Evolutionary conservation across 139 green algal genomes (phyloP).

Genomic region (Yamagishiella unicocca): DNA sequence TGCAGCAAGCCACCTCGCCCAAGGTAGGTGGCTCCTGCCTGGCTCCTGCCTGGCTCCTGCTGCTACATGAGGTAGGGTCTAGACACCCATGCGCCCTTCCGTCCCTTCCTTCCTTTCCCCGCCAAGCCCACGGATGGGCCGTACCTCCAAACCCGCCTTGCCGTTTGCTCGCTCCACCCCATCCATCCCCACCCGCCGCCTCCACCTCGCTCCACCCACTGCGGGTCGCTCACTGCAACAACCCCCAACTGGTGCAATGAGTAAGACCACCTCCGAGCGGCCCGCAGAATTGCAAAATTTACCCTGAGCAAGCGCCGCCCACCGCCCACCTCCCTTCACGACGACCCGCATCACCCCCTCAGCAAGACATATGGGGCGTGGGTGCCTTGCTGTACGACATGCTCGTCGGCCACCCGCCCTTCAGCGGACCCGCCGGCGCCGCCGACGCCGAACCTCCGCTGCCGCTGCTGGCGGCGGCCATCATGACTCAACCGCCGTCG

Average conservation of each 20-base stretch:
- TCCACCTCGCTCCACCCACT: too few species aligned
- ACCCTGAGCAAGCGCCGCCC: not conserved
- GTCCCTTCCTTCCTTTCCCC: not conserved
- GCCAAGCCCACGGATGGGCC: too few species aligned
- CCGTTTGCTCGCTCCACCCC: not conserved
- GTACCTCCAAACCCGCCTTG: not conserved
- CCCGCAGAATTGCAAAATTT: not conserved
- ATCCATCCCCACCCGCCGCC: not conserved
- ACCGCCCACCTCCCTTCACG: not conserved
- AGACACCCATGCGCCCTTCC: not conserved
- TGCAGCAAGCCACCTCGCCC: not conserved
- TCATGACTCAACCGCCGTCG: not conserved
- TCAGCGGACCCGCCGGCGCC: not conserved
- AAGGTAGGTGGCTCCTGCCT: not conserved
- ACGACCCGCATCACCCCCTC: not conserved
- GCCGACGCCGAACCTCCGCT: not conserved
- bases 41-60: not conserved
- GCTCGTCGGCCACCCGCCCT: slow-evolving; percentile 12
- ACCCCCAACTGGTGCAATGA: too few species aligned
- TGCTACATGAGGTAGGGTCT: not conserved
- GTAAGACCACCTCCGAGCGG: too few species aligned
- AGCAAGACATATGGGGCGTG: slow-evolving; percentile 11
- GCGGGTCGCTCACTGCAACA: too few species aligned
- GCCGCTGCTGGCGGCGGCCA: not conserved
- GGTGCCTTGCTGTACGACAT: slow-evolving; percentile 15